These are phyloP conservation scores for Spathaspora arborariae DNA, from an alignment of 805 yeast species.

Conservation along the genomic window DNA sequence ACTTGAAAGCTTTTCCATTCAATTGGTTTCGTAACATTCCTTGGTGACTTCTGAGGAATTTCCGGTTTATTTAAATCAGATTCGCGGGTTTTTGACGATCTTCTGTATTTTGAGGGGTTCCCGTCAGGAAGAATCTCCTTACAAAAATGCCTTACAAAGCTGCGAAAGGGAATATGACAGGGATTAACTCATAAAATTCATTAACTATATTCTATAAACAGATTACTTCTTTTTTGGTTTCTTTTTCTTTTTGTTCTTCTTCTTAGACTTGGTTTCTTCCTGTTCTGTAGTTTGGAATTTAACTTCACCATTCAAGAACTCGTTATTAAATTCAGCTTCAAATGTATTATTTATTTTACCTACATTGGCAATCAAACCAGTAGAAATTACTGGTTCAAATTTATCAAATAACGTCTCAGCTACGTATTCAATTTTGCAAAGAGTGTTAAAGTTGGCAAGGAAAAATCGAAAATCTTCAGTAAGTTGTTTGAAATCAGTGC, in stretches of 20 bases:
- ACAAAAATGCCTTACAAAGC: neutral
- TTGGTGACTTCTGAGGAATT: neutral
- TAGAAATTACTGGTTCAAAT: conserved; percentile 16
- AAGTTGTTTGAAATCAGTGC: conserved; percentile 8
- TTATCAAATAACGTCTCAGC: conserved; percentile 24
- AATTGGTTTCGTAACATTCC: conserved; percentile 18
- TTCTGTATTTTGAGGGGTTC: neutral
- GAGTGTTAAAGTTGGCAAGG: conserved; percentile 25
- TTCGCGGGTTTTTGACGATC: neutral
- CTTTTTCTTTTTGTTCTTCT: conserved; percentile 28
- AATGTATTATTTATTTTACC: neutral
- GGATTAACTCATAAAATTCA: neutral
- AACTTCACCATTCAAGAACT: conserved; percentile 26
- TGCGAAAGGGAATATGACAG: neutral
- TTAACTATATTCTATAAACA: conserved; percentile 1
- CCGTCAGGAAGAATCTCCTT: neutral
- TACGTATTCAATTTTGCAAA: conserved; percentile 27
- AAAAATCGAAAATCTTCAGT: conserved; percentile 22
- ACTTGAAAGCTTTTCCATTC: conserved; percentile 14
- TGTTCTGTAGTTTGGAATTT: conserved; percentile 9
- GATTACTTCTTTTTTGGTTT: conserved; percentile 19
- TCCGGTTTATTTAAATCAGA: neutral
- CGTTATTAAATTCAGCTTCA: conserved; percentile 26
- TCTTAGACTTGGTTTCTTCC: conserved; percentile 9
- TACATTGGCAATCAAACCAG: neutral